Evolutionary conservation across 805 yeast genomes (phyloP), one percentile per base, ranked within the genome.

Genomic region (Teunomyces lycoperdinae): DNA sequence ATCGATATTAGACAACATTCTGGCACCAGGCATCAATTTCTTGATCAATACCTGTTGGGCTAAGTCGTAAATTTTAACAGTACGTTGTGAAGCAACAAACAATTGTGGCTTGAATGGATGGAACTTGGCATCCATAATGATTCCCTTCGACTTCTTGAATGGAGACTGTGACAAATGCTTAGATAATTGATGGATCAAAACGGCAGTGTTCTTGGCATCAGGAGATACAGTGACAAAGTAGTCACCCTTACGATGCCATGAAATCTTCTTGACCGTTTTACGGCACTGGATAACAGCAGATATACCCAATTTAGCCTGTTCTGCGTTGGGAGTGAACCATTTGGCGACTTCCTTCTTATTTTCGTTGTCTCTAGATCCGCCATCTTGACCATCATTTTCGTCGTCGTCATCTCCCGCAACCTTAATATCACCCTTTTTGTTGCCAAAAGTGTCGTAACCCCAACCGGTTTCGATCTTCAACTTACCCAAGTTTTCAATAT

Each of bases 241-340:
- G 72, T 94, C 99, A 60, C 99, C 99, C 62, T 87, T 87, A 66
- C 97, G 79, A 68, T 94, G 99, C 99, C 99, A 94, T 55, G 96
- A 80, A 17, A 94, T 56, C 61, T 83, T 85, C 68, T 89, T 90
- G 52, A 92, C 81, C 0, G 87, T 78, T 59, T 77, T 78, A 52
- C 83, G 79, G 48, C 79, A 73, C 45, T 86, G 80, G 43, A 94
- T 78, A 14, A 87, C 81, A 2, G 88, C 84, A 13, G 86, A 79
- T 33, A 90, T 83, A 47, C 96, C 96, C 45, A 79, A 72, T 31
- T 64, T 65, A 31, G 77, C 73, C 56, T 83, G 84, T 51, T 79
- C 80, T 43, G 79, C 67, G 48, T 73, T 73, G 39, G 98, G 96
- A 53, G 88, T 85, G 53, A 81, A 75, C 97, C 98, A 92, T 64